phyloP scores from a whole-genome alignment of 2,329 filamentous ascomycete species.

The Aspergillus uvarum region DNA sequence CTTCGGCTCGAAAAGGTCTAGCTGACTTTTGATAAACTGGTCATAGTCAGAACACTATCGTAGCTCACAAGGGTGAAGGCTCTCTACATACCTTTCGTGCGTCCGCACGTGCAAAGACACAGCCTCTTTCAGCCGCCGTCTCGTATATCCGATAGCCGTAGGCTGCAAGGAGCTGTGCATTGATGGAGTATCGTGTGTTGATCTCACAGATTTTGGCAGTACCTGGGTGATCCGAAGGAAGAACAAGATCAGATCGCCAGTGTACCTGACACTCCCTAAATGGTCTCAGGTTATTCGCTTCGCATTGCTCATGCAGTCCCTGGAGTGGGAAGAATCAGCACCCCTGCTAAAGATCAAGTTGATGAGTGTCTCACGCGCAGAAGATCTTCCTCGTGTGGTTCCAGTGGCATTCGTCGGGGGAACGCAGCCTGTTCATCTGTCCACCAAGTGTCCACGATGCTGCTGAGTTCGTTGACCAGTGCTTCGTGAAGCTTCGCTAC shows the following conservation, averaged over 20 bases:
- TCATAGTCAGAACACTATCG: background rate
- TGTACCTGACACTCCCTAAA: slow-evolving; percentile 16
- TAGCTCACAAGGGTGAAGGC: background rate
- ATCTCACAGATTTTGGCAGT: slow-evolving; percentile 21
- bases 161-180: slow-evolving; percentile 2
- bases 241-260: slow-evolving; percentile 22
- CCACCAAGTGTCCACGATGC: slow-evolving; percentile 32
- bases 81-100: background rate
- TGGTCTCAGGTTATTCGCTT: background rate
- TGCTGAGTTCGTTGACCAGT: slow-evolving; percentile 21
- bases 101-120: background rate
- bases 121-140: slow-evolving; percentile 8
- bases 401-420: slow-evolving; percentile 28
- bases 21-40: background rate
- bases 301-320: slow-evolving; percentile 11
- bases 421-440: slow-evolving; percentile 23
- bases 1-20: background rate
- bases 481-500: slow-evolving; percentile 16
- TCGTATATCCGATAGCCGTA: slow-evolving; percentile 1
- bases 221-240: slow-evolving; percentile 7
- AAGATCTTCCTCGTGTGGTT: slow-evolving; percentile 25
- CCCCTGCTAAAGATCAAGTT: background rate
- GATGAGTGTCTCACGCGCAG: slow-evolving; percentile 15
- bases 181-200: slow-evolving; percentile 13
- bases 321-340: background rate